A percentile compares a stretch with the other conserved stretches of the same genome.
These are phyloP conservation scores for Kwoniella pini DNA, from an alignment of 768 basidiomycete species.

Conservation along the genomic window DNA sequence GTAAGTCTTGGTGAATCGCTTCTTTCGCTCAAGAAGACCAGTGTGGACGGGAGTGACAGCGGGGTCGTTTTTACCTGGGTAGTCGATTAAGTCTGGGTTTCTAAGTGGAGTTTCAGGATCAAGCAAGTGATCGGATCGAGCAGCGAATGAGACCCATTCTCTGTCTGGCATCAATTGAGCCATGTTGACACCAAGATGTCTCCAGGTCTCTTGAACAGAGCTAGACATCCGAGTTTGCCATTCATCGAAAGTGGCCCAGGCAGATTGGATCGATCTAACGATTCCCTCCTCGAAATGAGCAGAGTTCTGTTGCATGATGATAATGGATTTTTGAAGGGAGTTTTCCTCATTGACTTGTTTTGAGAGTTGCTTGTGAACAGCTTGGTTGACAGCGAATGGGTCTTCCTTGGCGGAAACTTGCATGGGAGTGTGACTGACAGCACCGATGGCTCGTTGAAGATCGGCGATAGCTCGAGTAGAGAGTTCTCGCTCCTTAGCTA, in stretches of 20 bases:
- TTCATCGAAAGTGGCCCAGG: conserved; percentile 96
- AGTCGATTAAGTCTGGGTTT: conserved; percentile 63
- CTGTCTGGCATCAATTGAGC: conserved; percentile 75
- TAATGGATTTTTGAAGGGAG: conserved; percentile 91
- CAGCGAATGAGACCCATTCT: conserved; percentile 96
- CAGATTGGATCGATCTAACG: conserved; percentile 89
- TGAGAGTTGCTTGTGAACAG: conserved; percentile 55
- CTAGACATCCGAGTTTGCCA: conserved; percentile 70
- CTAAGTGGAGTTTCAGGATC: conserved; percentile 91
- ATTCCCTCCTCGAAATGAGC: conserved; percentile 97
- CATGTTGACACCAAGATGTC: conserved; percentile 70
- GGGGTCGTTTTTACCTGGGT: conserved; percentile 89
- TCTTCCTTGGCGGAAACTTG: conserved; percentile 74
- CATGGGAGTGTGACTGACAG: conserved; percentile 94
- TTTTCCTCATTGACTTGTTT: conserved; percentile 95
- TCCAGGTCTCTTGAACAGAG: conserved; percentile 74
- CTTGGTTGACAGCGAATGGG: conserved; percentile 65
- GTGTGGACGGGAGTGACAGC: conserved; percentile 80
- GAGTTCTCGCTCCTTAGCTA: conserved; percentile 89
- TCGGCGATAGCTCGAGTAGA: conserved; percentile 84
- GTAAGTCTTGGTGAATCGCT: conserved; percentile 84
- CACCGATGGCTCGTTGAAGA: conserved; percentile 79
- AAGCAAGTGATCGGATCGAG: conserved; percentile 87
- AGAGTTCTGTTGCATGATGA: conserved; percentile 97
- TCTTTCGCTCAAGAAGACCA: conserved; percentile 91